Evolutionary conservation across 352 stramenopile species (phyloP), one percentile per base, ranked within the genome.

Genomic region (Blastocystis sp.): DNA sequence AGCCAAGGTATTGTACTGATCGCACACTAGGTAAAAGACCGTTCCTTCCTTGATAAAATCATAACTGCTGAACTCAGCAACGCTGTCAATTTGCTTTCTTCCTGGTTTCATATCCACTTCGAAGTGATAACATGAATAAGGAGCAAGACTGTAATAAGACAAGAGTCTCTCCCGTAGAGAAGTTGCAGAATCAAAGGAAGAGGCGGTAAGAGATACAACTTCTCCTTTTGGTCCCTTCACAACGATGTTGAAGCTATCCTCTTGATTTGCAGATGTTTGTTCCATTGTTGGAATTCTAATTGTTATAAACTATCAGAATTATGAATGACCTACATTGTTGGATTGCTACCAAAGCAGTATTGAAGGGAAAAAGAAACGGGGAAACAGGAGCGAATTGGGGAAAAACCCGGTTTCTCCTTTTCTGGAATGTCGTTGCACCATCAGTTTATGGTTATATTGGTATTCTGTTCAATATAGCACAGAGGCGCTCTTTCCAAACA

Each of bases 61-160:
- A 27, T 54, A 48, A 30, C 69, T 51, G 17, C 58, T 51, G 19
- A 84, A 84, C 22, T 30, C 22, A 24, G 30, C 64, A 22, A 48
- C 35, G 2, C 54, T 48, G 0, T 51, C 30, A n/a, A 77, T 51
- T 30, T 24, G 33, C 22, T 24, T 77, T 51, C 64, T 51, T 27
- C 33, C 37, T 27, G 64, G 64, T 56, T 77, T 77, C 64, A 30
- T 51, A 19, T 77, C 64, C 3, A 77, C 37, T 35, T 77, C 64
- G n/a, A 77, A 51, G 64, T 77, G 64, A 30, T 77, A 77, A 48
- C 37, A 56, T 1, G 64, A 77, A 56, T 77, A 77, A n/a, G 37
- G 17, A 56, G 30, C 27, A n/a, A 77, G 37, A 42, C 64, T 77
- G 30, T 77, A 77, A 56, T 56, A 77, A 30, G 64, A 51, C 51